A percentile compares a stretch with the other conserved stretches of the same genome.
phyloP scores from a whole-genome alignment of 1,284 basidiomycete genomes.

The Fistulina hepatica region DNA sequence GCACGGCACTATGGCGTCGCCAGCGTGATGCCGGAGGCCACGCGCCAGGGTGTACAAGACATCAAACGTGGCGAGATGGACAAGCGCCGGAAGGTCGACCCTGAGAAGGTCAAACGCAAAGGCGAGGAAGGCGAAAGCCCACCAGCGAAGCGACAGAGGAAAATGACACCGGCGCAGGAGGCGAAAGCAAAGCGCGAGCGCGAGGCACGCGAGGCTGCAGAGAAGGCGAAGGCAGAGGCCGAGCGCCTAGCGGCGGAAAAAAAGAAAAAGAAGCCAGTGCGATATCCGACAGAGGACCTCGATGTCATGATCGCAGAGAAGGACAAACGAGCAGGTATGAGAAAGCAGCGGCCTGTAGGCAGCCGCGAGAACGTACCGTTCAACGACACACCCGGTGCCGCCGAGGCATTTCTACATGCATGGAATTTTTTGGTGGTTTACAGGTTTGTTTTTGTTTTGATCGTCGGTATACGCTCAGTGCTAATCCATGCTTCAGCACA shows the following conservation, averaged over 20 bases:
- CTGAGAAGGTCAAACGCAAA: no score
- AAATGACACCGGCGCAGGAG: conserved; percentile 56
- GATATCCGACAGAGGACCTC: conserved; percentile 78
- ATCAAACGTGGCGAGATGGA: conserved; percentile 83
- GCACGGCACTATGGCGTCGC: conserved; percentile 78
- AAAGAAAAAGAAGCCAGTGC: conserved; percentile 83
- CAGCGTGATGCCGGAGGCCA: conserved; percentile 75
- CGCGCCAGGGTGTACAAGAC: conserved; percentile 65
- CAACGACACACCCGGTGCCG: conserved; percentile 54
- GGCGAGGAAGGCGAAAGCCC: no score
- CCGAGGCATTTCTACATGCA: conserved; percentile 78
- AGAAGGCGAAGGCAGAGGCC: conserved; percentile 61
- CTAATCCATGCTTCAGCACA: conserved; percentile 39
- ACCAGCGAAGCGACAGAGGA: conserved; percentile 71
- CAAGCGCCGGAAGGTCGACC: conserved; percentile 82
- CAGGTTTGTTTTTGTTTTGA: conserved; percentile 46
- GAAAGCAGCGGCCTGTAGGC: conserved; percentile 58
- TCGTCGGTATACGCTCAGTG: neutral
- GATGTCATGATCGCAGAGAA: conserved; percentile 67
- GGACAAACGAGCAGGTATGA: conserved; percentile 68
- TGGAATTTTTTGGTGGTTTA: conserved; percentile 93
- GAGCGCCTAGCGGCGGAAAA: conserved; percentile 62
- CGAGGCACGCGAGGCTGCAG: conserved; percentile 57
- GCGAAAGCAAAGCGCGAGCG: conserved; percentile 57
- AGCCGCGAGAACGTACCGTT: conserved; percentile 62